These are phyloP conservation scores for Epichloe coenophiala DNA, from an alignment of 2,329 filamentous ascomycete species.

Conservation along the genomic window DNA sequence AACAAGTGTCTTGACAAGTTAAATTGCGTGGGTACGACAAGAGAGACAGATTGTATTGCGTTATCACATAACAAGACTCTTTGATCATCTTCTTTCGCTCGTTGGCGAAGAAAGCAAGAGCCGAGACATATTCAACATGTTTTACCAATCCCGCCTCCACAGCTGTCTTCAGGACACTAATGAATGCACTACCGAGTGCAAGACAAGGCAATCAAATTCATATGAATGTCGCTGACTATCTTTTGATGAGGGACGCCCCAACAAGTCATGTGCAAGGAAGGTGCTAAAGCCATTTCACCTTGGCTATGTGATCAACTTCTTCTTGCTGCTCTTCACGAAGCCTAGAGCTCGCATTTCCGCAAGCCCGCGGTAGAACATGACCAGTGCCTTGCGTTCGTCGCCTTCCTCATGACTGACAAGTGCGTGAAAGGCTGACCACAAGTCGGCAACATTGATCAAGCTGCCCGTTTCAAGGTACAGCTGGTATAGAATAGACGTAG, in stretches of 20 bases:
- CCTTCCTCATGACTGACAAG: slow-evolving; percentile 36
- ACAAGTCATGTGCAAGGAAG: not conserved
- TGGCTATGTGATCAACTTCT: slow-evolving; percentile 83
- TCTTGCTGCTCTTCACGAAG: slow-evolving; percentile 77
- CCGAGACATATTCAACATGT: not conserved
- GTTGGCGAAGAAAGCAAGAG: not conserved
- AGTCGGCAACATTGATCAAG: slow-evolving; percentile 65
- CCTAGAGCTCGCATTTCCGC: slow-evolving; percentile 79
- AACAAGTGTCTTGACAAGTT: not conserved
- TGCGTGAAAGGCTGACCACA: slow-evolving; percentile 64
- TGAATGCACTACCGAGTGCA: not conserved
- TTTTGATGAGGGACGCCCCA: no score
- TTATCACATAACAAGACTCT: not conserved
- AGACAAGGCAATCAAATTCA: not conserved
- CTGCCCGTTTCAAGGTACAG: slow-evolving; percentile 65
- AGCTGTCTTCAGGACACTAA: not conserved
- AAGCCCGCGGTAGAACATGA: slow-evolving; percentile 72
- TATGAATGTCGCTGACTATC: not conserved
- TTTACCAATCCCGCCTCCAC: not conserved
- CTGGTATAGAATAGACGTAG: slow-evolving; percentile 63
- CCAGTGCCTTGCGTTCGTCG: slow-evolving; percentile 46
- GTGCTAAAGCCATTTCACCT: slow-evolving; percentile 61
- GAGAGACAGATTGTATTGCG: not conserved
- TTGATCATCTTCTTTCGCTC: not conserved
- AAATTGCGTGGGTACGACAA: not conserved